These are phyloP conservation scores for Diaporthe amygdali DNA, from an alignment of 2,329 filamentous ascomycete species.

Conservation along the genomic window DNA sequence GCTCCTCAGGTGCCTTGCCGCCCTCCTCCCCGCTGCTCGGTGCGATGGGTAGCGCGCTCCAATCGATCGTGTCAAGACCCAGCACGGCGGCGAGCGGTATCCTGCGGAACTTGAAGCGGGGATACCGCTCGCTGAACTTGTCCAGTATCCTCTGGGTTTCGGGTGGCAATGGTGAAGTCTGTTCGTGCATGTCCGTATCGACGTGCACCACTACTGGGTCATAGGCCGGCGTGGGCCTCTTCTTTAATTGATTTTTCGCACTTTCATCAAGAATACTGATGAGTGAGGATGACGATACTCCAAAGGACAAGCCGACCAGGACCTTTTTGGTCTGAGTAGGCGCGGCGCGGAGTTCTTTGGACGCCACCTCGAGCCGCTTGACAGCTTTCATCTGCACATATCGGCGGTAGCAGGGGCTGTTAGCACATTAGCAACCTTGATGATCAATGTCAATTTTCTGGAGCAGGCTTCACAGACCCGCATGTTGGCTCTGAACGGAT, in stretches of 20 bases:
- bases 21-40: conserved; percentile 8
- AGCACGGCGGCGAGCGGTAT: conserved; percentile 70
- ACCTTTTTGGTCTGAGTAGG: conserved; percentile 53
- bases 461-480: conserved; percentile 47
- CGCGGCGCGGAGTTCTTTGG: conserved; percentile 50
- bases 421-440: neutral
- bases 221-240: conserved; percentile 70
- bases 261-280: conserved; percentile 78
- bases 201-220: conserved; percentile 67
- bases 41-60: conserved; percentile 49
- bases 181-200: conserved; percentile 45
- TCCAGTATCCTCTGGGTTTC: conserved; percentile 47
- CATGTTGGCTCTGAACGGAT: conserved; percentile 66
- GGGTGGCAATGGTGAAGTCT: conserved; percentile 37
- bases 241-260: conserved; percentile 67
- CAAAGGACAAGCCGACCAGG: conserved; percentile 82
- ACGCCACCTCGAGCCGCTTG: conserved; percentile 67
- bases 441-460: neutral
- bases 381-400: conserved; percentile 81
- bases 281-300: conserved; percentile 78
- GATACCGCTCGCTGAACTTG: conserved; percentile 65
- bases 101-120: conserved; percentile 67
- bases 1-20: conserved; percentile 38
- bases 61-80: conserved; percentile 55
- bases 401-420: conserved; percentile 75